Base-by-base conservation (phyloP, 805 yeast species). In the Candida quercuum region DNA sequence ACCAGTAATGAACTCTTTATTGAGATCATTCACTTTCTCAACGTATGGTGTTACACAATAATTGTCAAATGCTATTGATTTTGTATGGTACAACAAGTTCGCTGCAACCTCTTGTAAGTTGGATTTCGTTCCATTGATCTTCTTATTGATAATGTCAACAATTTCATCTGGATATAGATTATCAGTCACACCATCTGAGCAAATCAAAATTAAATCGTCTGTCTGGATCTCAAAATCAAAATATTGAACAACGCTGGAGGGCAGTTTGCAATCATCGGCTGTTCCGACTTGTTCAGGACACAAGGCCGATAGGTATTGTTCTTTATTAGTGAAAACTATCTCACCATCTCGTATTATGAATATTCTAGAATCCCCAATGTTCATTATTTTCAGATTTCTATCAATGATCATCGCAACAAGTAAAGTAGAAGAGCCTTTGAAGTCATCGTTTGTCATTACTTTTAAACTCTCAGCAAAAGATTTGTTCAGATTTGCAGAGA, bases 231-330 rank as follows among this genome's bases (percentile, higher is more conserved):
- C 58, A 26, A 68, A 51, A 10, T 69, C 63, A 28, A 61, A 65
- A 20, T 66, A 69, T 63, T 72, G 63, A 3, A 74, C 76, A 42
- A 72, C 57, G 28, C 65, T 63, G 5, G 75, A 69, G 2, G 80
- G 80, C 21, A 66, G 36, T 34, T 57, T 52, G 13, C 50, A 53
- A 20, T 63, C 48, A 6, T 71, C 61, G 28, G 71, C 75, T 0
- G 80, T 74, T 2, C 80, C 80, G 7, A 74, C 70, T 45, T 74
- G 80, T 43, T 66, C 61, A 6, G 80, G 80, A 50, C 78, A 73
- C 38, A 72, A 48, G 7, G 56, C 61, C 3, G 68, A 52, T 6
- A 64, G 59, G 63, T 72, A 62, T 43, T 70, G 77, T 40, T 69
- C 76, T 40, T 63, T 62, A 47, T 71, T 74, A 3, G 69, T 53